A percentile compares a stretch with the other conserved stretches of the same genome.
phyloP scores from a whole-genome alignment of 305 asterid species.

The Galium porrigens region DNA sequence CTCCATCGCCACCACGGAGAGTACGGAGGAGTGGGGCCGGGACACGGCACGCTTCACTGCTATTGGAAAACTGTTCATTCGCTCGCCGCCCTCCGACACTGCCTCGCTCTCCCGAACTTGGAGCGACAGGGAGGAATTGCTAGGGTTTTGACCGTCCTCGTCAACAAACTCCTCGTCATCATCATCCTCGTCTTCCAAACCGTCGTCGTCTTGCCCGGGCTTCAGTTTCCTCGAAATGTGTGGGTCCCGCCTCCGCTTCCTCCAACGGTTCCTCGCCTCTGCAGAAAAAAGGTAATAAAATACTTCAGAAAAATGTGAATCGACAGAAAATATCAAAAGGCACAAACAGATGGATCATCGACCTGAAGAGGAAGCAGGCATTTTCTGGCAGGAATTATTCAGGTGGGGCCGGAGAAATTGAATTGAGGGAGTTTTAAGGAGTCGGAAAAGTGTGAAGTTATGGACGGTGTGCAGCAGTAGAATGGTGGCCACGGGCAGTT shows the following conservation, averaged over 20 bases:
- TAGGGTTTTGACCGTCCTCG: constrained; percentile 41
- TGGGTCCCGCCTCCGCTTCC: constrained; percentile 77
- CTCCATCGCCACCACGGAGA: constrained; percentile 51
- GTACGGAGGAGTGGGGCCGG: constrained; percentile 71
- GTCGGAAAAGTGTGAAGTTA: neutral
- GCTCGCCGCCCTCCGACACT: constrained; percentile 37
- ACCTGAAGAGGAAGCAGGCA: constrained; percentile 91
- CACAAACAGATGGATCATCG: constrained; percentile 19
- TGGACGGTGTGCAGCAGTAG: neutral
- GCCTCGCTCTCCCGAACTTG: constrained; percentile 46
- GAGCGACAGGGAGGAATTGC: constrained; percentile 16
- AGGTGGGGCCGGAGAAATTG: neutral
- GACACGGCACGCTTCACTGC: constrained; percentile 48
- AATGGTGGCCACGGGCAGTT: constrained; percentile 5
- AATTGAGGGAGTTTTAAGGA: neutral
- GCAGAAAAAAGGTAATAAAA: constrained; percentile 1
- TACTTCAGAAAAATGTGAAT: constrained; percentile 10
- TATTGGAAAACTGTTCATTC: constrained; percentile 53
- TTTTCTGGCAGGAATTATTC: constrained; percentile 29
- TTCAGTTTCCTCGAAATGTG: constrained; percentile 47
- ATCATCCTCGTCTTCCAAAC: constrained; percentile 52
- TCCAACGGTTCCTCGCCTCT: constrained; percentile 80
- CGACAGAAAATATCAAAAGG: constrained; percentile 6
- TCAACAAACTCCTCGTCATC: constrained; percentile 33
- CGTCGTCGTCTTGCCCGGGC: constrained; percentile 47